These are phyloP conservation scores for Alternaria sp. DNA, from an alignment of 2,329 filamentous ascomycete genomes.

Conservation along the genomic window DNA sequence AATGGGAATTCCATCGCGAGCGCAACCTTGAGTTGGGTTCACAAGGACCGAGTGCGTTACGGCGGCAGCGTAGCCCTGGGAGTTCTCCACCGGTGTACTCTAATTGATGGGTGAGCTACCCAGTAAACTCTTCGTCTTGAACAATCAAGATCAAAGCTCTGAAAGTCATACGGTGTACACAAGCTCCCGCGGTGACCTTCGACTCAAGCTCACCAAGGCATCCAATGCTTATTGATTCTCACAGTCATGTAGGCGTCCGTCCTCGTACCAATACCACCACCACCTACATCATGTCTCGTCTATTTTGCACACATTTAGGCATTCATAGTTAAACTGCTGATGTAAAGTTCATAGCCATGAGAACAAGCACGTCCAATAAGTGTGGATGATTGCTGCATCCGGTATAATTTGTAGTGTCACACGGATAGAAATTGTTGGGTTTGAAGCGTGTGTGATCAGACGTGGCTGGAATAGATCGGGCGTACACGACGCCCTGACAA, in stretches of 20 bases:
- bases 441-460: not conserved
- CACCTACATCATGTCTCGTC: not conserved
- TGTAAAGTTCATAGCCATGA: not conserved
- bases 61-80: not conserved
- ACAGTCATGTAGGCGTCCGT: not conserved
- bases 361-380: not conserved
- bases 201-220: not conserved
- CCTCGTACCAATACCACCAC: not conserved
- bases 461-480: not conserved
- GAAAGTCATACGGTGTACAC: not conserved
- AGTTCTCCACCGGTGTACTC: not conserved
- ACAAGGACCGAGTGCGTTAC: not conserved
- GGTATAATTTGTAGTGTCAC: not conserved
- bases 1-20: not conserved
- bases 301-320: not conserved
- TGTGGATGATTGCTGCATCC: not conserved
- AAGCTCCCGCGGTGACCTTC: not conserved
- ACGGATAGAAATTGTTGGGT: not conserved
- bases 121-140: not conserved
- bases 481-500: not conserved
- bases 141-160: not conserved
- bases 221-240: conserved; percentile 2
- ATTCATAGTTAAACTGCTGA: not conserved
- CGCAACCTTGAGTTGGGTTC: not conserved
- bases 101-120: not conserved